Base-by-base conservation (phyloP, 148 eudicot species). In the Selenicereus undatus region DNA sequence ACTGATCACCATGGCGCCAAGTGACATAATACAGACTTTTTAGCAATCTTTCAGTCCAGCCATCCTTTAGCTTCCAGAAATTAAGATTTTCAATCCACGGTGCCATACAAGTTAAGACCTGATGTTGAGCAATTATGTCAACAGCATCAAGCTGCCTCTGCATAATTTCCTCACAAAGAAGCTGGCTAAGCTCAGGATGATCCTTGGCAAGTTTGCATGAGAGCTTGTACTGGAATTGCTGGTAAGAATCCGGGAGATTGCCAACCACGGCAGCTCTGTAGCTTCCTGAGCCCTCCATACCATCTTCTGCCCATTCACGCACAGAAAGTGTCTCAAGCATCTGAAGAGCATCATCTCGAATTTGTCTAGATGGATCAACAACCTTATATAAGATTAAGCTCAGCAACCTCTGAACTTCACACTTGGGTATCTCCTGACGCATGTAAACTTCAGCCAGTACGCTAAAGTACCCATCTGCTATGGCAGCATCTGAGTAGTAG, bases 191-290 rank as follows among this genome's bases (percentile, higher is more conserved):
- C 80, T 96, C 97, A 52, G 99, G 99, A 79, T 94, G 99, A 86
- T 96, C 99, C 88, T 96, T 96, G 78, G 99, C 99, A 75, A 96
- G 95, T 86, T 94, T 96, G 91, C 98, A 96, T 22, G 99, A 96
- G 78, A 96, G 93, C 84, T 96, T 94, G 90, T 96, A 96, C 74
- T 96, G 99, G 81, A 96, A 94, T 78, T 96, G 99, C 87, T 96
- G 99, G 80, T 96, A 96, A 18, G 99, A 96, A 78, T 96, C 99
- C 8, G 99, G 99, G 71, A 96, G 94, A 86, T 96, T 96, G 71
- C 99, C 99, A 82, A 96, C 99, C 78, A 94, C 99, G 79, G 99
- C 99, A 77, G 99, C 99, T 87, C 94, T 91, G 81, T 96, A 96
- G 88, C 97, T 87, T 79, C 99, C 98, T 12, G 99, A 82, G 26